phyloP scores from a whole-genome alignment of 306 rosid genomes.

The Rosa persica region DNA sequence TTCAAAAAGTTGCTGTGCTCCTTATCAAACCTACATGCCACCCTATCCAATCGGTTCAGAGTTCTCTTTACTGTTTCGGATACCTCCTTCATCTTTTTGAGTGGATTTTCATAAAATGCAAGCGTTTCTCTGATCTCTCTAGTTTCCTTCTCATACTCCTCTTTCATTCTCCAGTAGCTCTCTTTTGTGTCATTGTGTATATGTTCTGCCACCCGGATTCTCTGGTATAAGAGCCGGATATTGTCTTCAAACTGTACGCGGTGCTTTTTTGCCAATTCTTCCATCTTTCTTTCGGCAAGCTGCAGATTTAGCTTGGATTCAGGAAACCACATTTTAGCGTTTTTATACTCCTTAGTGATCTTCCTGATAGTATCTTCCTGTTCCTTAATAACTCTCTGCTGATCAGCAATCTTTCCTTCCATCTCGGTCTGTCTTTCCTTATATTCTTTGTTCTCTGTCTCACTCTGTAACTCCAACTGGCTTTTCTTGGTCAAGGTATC shows the following conservation, averaged over 20 bases:
- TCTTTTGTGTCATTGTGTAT: slow-evolving; percentile 58
- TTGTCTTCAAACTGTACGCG: slow-evolving; percentile 52
- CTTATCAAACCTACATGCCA: slow-evolving; percentile 36
- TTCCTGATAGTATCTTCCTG: slow-evolving; percentile 28
- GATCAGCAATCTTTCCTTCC: slow-evolving; percentile 44
- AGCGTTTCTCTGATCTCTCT: slow-evolving; percentile 38
- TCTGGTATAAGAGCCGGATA: slow-evolving; percentile 50
- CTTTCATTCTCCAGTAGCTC: slow-evolving; percentile 35
- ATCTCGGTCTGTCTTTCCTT: background rate
- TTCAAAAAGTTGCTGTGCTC: slow-evolving; percentile 14
- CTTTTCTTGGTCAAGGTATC: slow-evolving; percentile 47
- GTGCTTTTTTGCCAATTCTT: slow-evolving; percentile 50
- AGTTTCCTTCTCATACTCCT: slow-evolving; percentile 46
- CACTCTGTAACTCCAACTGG: slow-evolving; percentile 36
- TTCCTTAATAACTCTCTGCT: slow-evolving; percentile 37
- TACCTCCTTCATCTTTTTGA: slow-evolving; percentile 17
- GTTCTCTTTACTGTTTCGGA: slow-evolving; percentile 15
- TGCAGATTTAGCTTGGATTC: slow-evolving; percentile 25
- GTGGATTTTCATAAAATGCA: slow-evolving; percentile 32
- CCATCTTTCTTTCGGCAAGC: slow-evolving; percentile 51
- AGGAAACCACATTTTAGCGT: slow-evolving; percentile 20
- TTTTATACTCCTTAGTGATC: slow-evolving; percentile 25
- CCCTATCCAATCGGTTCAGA: slow-evolving; percentile 29
- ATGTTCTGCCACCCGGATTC: slow-evolving; percentile 70
- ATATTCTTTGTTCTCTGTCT: slow-evolving; percentile 6